Conservation (phyloP, 257 asterid genomes). For the Jacaranda mimosifolia region DNA sequence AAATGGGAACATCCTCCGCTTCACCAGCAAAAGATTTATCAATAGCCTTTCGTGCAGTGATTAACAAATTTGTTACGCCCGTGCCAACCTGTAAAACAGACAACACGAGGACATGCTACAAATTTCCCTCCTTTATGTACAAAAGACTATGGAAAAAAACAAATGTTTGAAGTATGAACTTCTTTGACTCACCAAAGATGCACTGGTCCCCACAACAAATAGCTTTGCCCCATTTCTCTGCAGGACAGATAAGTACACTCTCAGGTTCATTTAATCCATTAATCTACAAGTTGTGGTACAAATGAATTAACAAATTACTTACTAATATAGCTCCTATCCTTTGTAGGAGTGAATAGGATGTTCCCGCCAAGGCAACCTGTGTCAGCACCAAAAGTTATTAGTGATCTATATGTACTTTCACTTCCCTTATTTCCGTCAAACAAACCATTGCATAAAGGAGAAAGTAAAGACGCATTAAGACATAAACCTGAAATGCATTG, state of each 20-base stretch:
- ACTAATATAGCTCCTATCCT: slow-evolving; percentile 92
- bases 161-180: not conserved
- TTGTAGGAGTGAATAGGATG: slow-evolving; percentile 79
- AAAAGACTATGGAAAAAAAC: not conserved
- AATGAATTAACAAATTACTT: slow-evolving; percentile 25
- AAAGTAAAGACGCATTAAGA: slow-evolving; percentile 17
- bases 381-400: slow-evolving; percentile 11
- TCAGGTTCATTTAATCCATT: slow-evolving; percentile 26
- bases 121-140: not conserved
- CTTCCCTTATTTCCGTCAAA: not conserved
- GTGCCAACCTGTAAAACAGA: slow-evolving; percentile 76
- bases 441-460: slow-evolving; percentile 1
- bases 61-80: slow-evolving; percentile 78
- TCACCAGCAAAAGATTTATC: slow-evolving; percentile 85
- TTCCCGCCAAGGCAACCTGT: slow-evolving; percentile 95
- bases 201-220: slow-evolving; percentile 89
- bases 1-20: slow-evolving; percentile 84
- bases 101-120: slow-evolving; percentile 8
- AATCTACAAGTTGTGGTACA: slow-evolving; percentile 1
- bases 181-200: slow-evolving; percentile 73
- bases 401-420: not conserved
- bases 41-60: slow-evolving; percentile 72
- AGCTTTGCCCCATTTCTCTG: slow-evolving; percentile 97
- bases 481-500: slow-evolving; percentile 90
- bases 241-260: slow-evolving; percentile 32